Percentiles rank a stretch among this genome's conserved stretches.
These are phyloP conservation scores for Bothriochloa decipiens DNA, from an alignment of 176 grass and related monocot genomes.

Conservation along the genomic window DNA sequence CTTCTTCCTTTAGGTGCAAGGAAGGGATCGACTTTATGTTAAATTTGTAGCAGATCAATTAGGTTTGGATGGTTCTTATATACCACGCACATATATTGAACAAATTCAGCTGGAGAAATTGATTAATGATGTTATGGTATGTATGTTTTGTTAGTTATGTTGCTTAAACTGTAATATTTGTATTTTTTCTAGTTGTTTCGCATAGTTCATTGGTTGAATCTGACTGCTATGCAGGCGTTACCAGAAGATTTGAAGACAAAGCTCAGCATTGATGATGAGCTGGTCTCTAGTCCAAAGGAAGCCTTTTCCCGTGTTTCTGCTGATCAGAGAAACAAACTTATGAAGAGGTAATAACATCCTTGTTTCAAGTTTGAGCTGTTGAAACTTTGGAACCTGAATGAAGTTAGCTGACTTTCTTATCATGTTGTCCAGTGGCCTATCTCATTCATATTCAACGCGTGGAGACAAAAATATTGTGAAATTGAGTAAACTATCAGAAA, in stretches of 20 bases:
- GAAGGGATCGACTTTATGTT: conserved; percentile 80
- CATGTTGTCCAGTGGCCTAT: conserved; percentile 70
- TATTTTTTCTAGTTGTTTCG: conserved; percentile 25
- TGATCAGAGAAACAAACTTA: conserved; percentile 78
- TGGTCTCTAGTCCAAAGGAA: conserved; percentile 86
- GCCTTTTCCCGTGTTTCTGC: conserved; percentile 84
- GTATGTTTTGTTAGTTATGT: conserved; percentile 15
- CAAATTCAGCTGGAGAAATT: conserved; percentile 99
- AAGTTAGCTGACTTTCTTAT: conserved; percentile 37
- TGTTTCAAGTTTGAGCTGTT: conserved; percentile 24
- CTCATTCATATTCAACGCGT: conserved; percentile 88
- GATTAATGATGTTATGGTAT: conserved; percentile 98
- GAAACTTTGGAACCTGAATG: conserved; percentile 38
- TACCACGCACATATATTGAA: conserved; percentile 94
- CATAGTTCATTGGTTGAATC: conserved; percentile 27
- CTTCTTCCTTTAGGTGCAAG: conserved; percentile 76
- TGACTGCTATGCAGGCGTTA: conserved; percentile 69
- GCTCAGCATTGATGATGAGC: conserved; percentile 92
- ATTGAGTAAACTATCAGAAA: conserved; percentile 74
- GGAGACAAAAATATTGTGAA: conserved; percentile 88
- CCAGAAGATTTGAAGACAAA: conserved; percentile 98
- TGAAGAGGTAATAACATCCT: conserved; percentile 64
- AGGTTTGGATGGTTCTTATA: conserved; percentile 86
- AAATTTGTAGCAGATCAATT: conserved; percentile 76
- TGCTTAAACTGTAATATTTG: not conserved